Percentiles rank a stretch among this genome's conserved stretches.
Evolutionary conservation across 2,329 filamentous ascomycete genomes (phyloP).

Genomic region (Arthrobotrys entomopaga): DNA sequence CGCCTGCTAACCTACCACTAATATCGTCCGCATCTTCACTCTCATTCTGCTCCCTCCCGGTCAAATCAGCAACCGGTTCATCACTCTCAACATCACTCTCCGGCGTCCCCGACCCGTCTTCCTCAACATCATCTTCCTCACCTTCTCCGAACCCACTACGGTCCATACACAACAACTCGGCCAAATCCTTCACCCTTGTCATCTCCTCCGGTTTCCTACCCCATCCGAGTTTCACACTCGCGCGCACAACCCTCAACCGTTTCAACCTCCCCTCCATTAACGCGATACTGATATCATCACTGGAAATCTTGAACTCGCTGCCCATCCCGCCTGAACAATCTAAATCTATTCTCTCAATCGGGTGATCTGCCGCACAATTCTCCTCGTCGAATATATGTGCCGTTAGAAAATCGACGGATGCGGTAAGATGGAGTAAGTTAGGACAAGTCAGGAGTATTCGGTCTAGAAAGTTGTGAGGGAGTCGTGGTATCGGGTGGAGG

Average conservation of each 20-base stretch:
- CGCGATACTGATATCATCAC: slow-evolving; percentile 59
- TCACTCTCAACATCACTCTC: slow-evolving; percentile 27
- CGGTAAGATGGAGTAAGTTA: slow-evolving; percentile 53
- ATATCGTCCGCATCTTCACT: slow-evolving; percentile 30
- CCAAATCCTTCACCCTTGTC: slow-evolving; percentile 56
- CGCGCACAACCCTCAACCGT: slow-evolving; percentile 56
- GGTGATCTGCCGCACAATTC: slow-evolving; percentile 56
- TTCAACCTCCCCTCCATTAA: slow-evolving; percentile 57
- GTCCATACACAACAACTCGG: slow-evolving; percentile 56
- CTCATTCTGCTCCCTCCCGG: slow-evolving; percentile 20
- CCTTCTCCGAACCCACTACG: slow-evolving; percentile 50
- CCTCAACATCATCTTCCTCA: slow-evolving; percentile 50
- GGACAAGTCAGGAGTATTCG: slow-evolving; percentile 58
- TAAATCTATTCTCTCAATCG: slow-evolving; percentile 57
- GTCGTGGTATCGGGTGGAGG: slow-evolving; percentile 57
- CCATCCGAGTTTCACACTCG: slow-evolving; percentile 57
- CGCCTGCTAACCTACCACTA: slow-evolving; percentile 42
- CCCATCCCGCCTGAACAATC: slow-evolving; percentile 57
- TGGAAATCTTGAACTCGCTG: slow-evolving; percentile 57
- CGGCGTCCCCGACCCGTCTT: slow-evolving; percentile 12
- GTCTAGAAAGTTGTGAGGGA: slow-evolving; percentile 58
- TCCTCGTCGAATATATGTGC: slow-evolving; percentile 59
- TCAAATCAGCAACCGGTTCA: slow-evolving; percentile 4
- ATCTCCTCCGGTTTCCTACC: slow-evolving; percentile 38
- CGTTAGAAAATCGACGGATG: slow-evolving; percentile 59